Base-by-base conservation (phyloP, 352 stramenopile genomes). In the Phytophthora brassicae region DNA sequence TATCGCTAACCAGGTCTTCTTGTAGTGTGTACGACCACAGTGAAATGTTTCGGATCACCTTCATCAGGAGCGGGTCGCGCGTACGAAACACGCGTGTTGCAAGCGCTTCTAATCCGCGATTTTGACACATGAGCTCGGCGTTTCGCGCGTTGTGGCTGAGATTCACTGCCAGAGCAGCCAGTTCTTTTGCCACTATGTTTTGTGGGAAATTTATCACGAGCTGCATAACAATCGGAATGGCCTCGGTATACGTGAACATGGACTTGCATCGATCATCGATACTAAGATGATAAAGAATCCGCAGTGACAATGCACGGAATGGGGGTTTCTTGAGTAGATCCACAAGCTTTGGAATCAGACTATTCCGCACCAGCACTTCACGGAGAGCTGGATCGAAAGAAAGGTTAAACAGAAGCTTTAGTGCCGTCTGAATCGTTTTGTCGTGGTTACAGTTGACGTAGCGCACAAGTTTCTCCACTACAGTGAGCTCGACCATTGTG, bases 261-360 rank as follows among this genome's bases (percentile, higher is more conserved):
- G 89, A 88, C 75, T 97, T 97, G 84, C 93, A 97, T 39, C 86
- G 80, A 62, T 98, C 94, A 62, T 97, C 91, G 58, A 97, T 96
- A 68, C 89, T 98, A 36, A 99, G 72, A 54, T 98, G 92, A 72
- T 99, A 99, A 14, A 98, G 72, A 60, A 98, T 88, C 35, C 90
- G 79, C 45, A 98, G 71, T 22, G 86, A 90, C 23, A 94, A 75
- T 3, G 75, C 88, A 51, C 92, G 82, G 61, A 97, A 97, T 0
- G 84, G 86, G 17, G 89, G 81, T 46, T 97, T 95, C 75, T 98
- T 98, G 60, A 98, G 77, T 26, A 98, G 66, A 46, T 96, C 82
- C 22, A 98, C 88, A 23, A 99, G 88, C 53, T 95, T 96, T 22
- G 86, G 89, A 47, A 98, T 94, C 8, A 98, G 72, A 19, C 86